Conservation (phyloP, 1,139 yeast genomes). For the Schwanniomyces etchellsii region DNA sequence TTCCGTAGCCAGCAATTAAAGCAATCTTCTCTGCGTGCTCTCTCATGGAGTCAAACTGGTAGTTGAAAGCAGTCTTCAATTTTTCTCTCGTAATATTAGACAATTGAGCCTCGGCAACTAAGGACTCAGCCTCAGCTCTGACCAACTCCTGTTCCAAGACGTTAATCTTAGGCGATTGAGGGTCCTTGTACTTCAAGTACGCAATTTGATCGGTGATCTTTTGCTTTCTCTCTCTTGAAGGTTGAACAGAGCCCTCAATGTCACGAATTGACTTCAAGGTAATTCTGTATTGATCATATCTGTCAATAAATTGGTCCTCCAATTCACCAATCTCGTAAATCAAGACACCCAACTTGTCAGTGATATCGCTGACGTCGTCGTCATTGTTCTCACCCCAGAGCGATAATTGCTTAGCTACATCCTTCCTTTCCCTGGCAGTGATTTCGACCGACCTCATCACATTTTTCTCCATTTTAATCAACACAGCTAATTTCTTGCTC, state of each 20-base stretch:
- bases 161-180: slow-evolving; percentile 74
- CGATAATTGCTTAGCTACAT: slow-evolving; percentile 78
- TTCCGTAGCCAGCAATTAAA: slow-evolving; percentile 84
- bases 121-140: slow-evolving; percentile 85
- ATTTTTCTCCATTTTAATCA: slow-evolving; percentile 78
- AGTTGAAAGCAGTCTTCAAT: slow-evolving; percentile 77
- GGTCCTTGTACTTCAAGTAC: slow-evolving; percentile 76
- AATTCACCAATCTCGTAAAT: slow-evolving; percentile 80
- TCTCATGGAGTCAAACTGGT: slow-evolving; percentile 77
- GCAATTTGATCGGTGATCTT: slow-evolving; percentile 84
- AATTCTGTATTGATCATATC: slow-evolving; percentile 81
- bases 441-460: slow-evolving; percentile 75
- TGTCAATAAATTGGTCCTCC: slow-evolving; percentile 83
- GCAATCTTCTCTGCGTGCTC: slow-evolving; percentile 83
- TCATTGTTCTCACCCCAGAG: slow-evolving; percentile 84
- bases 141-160: slow-evolving; percentile 85
- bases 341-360: slow-evolving; percentile 81
- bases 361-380: slow-evolving; percentile 78
- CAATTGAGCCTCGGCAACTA: slow-evolving; percentile 87
- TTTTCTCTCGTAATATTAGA: slow-evolving; percentile 84
- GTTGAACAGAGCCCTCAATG: slow-evolving; percentile 83
- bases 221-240: slow-evolving; percentile 81
- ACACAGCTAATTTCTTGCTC: slow-evolving; percentile 68
- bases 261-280: slow-evolving; percentile 76
- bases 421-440: slow-evolving; percentile 73